Conservation (phyloP, 2,329 filamentous ascomycete species). For the Claviceps arundinis region DNA sequence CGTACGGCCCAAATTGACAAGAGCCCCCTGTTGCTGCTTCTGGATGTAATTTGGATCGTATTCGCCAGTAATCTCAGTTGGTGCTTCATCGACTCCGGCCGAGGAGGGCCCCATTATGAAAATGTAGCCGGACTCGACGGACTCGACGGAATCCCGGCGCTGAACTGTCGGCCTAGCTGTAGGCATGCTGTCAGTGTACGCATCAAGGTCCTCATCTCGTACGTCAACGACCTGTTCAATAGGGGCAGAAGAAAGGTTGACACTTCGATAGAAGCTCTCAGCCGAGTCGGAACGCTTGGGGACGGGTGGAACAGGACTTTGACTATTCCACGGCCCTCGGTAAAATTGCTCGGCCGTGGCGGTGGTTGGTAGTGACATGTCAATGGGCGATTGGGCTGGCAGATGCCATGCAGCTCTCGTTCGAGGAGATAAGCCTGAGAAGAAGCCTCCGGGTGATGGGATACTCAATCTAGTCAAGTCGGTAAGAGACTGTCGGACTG, state of each 20-base stretch:
- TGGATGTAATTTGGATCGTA: conserved; percentile 64
- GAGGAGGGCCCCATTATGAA: conserved; percentile 17
- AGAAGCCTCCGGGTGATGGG: conserved; percentile 84
- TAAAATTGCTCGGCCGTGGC: conserved; percentile 91
- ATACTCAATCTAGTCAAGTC: conserved; percentile 74
- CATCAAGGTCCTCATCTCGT: conserved; percentile 22
- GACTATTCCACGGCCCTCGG: conserved; percentile 59
- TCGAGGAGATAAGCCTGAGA: conserved; percentile 65
- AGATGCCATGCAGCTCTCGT: conserved; percentile 74
- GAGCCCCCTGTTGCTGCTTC: conserved; percentile 56
- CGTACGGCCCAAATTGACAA: conserved; percentile 71
- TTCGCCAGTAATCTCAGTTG: conserved; percentile 52
- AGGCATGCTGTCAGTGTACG: conserved; percentile 47
- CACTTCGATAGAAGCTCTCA: conserved; percentile 25
- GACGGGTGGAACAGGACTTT: conserved; percentile 23
- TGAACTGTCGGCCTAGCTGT: conserved; percentile 43
- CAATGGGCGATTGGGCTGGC: conserved; percentile 38
- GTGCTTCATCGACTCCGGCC: conserved; percentile 35
- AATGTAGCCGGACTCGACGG: conserved; percentile 14
- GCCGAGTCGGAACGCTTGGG: conserved; percentile 23
- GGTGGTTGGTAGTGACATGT: conserved; percentile 57
- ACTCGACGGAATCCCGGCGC: conserved; percentile 18
- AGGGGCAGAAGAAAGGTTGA: conserved; percentile 28
- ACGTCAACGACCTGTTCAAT: conserved; percentile 58
- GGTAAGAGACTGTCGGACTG: conserved; percentile 43